These are phyloP conservation scores for Silene noctiflora DNA, from an alignment of 179 eudicot genomes.

Conservation along the genomic window DNA sequence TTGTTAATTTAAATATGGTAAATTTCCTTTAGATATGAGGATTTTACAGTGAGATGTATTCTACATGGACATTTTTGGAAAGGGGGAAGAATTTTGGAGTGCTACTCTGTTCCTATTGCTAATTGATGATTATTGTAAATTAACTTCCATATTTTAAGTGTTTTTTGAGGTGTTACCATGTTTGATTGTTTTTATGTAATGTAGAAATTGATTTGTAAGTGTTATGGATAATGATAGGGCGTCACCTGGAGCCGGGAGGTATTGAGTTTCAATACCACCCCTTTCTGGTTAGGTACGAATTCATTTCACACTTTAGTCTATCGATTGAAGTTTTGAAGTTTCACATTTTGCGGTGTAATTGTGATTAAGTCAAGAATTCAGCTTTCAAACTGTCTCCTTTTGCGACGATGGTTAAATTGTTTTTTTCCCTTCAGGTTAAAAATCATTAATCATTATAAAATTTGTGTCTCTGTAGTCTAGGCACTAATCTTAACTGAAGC, in stretches of 20 bases:
- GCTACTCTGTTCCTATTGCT: background rate
- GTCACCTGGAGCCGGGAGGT: too few species aligned
- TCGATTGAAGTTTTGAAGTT: background rate
- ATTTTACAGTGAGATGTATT: background rate
- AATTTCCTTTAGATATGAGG: background rate
- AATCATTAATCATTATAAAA: too few species aligned
- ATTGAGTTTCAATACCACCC: background rate
- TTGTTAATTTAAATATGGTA: background rate
- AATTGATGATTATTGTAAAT: background rate
- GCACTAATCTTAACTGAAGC: too few species aligned
- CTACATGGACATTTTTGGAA: background rate
- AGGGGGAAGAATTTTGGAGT: background rate
- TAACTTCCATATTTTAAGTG: background rate
- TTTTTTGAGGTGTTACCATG: too few species aligned
- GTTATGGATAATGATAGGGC: background rate
- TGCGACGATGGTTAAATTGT: background rate
- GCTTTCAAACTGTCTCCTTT: background rate
- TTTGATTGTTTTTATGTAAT: background rate
- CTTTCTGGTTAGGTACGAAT: too few species aligned
- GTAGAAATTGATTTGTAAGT: background rate
- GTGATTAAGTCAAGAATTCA: background rate
- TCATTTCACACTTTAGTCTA: background rate
- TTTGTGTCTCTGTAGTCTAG: too few species aligned
- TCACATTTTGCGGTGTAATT: too few species aligned
- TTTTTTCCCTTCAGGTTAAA: too few species aligned